Conservation (phyloP, 78 protist genomes). For the Diacronema lutheri region DNA sequence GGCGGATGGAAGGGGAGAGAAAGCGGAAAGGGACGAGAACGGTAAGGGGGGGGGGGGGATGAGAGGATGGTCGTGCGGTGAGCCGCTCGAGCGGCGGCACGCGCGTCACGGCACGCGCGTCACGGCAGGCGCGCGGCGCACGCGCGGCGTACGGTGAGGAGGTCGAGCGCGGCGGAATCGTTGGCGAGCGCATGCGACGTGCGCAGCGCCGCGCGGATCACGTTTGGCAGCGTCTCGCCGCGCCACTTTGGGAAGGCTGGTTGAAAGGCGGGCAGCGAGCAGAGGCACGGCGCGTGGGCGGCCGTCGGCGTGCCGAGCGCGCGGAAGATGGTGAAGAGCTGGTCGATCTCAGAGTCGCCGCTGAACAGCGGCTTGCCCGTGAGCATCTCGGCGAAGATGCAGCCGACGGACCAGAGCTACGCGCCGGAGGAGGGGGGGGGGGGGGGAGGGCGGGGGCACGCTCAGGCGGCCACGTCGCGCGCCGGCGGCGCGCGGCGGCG, state of each 20-base stretch:
- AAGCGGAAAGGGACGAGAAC: no score
- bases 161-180: no score
- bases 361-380: slow-evolving; percentile 55
- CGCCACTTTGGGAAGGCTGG: slow-evolving; percentile 71
- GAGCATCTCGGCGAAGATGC: slow-evolving; percentile 59
- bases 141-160: no score
- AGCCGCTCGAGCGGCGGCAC: no score
- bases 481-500: no score
- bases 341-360: slow-evolving; percentile 58
- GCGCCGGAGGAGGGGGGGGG: slow-evolving; percentile 9
- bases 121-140: no score
- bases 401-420: slow-evolving; percentile 49
- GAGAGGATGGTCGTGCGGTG: no score
- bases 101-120: no score
- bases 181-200: slow-evolving; percentile 63
- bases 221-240: slow-evolving; percentile 39
- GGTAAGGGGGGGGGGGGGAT: no score
- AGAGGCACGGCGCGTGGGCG: slow-evolving; percentile 75
- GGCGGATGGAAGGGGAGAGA: no score
- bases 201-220: slow-evolving; percentile 17
- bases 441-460: neutral
- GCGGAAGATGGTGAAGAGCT: slow-evolving; percentile 48
- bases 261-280: slow-evolving; percentile 68
- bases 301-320: slow-evolving; percentile 82
- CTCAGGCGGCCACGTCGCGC: no score